Base-by-base conservation (phyloP, 352 stramenopile species). In the Globisporangium echinulatum region DNA sequence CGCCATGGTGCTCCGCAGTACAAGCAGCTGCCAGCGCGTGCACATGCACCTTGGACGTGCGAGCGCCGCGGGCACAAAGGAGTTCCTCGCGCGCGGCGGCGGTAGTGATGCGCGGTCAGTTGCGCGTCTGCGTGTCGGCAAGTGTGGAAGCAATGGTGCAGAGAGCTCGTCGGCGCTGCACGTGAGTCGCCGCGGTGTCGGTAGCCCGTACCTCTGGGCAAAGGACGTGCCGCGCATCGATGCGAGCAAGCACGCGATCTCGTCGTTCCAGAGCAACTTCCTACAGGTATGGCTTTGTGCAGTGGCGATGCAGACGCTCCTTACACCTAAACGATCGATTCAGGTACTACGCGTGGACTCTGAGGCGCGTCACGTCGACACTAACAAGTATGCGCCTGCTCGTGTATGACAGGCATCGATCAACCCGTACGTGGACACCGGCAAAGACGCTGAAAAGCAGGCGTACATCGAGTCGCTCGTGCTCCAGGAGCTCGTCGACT, bases 191-290 rank as follows among this genome's bases (percentile, higher is more conserved):
- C 65, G 73, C 54, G 82, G 76, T 17, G 64, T 89, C n/a, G 82
- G 80, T 3, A 86, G 80, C 36, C 70, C 82, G 37, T 74, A 76
- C 42, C 50, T 88, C 44, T 92, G 80, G 82, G 72, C 76, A 10
- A 87, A 85, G 54, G 79, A 92, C 25, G 69, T 92, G 50, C 79
- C 82, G 40, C 78, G 82, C 52, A 74, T 92, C 42, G 71, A 92
- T 47, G 68, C 62, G 4, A 79, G 59, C 52, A 90, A 87, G 56
- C 50, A 52, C 7, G 56, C 75, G 8, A 62, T 77, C 33, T 66
- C 67, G 0, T 62, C 51, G 0, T 82, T 77, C 49, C 58, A 62
- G 40, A 81, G 79, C 43, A 92, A 92, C 61, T 87, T 92, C 43
- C 58, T 92, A 5, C 70, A 79, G 65, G 69, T 80, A 53, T 6